Conservation (phyloP, 768 basidiomycete genomes). For the Mycena latifolia region DNA sequence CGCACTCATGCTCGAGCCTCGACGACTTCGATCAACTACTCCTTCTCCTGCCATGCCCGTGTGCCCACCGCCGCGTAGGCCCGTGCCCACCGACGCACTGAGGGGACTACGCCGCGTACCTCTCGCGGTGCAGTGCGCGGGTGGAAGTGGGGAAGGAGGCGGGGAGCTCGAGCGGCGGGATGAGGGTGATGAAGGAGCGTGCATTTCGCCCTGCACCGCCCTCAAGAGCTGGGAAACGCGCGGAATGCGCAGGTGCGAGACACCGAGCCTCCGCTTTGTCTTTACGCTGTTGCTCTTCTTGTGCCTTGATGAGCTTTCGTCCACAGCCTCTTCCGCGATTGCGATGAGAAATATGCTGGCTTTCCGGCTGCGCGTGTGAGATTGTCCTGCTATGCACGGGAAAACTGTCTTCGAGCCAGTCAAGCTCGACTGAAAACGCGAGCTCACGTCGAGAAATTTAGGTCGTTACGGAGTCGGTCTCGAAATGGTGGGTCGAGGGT, state of each 20-base stretch:
- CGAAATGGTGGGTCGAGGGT: too few species aligned
- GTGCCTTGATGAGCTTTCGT: neutral
- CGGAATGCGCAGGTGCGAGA: constrained; percentile 30
- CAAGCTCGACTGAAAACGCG: too few species aligned
- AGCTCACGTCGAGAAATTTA: too few species aligned
- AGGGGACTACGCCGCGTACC: constrained; percentile 14
- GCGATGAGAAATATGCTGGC: too few species aligned
- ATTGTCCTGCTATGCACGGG: too few species aligned
- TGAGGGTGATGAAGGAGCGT: constrained; percentile 19
- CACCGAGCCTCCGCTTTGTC: constrained; percentile 25
- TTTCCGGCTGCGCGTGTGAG: too few species aligned
- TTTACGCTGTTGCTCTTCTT: constrained; percentile 15
- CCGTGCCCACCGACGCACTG: constrained; percentile 25
- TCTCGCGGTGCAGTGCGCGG: constrained; percentile 1
- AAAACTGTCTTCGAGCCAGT: too few species aligned
- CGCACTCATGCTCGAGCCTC: neutral
- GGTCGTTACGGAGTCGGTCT: too few species aligned
- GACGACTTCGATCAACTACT: neutral
- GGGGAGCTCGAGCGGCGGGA: constrained; percentile 5
- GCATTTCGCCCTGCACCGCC: constrained; percentile 6
- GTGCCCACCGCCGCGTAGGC: constrained; percentile 29
- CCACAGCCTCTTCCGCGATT: neutral
- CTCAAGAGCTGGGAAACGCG: neutral
- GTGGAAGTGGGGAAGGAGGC: constrained; percentile 7
- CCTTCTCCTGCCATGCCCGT: constrained; percentile 3